These are phyloP conservation scores for Eryngium alpinum DNA, from an alignment of 140 eudicot species.

Conservation along the genomic window DNA sequence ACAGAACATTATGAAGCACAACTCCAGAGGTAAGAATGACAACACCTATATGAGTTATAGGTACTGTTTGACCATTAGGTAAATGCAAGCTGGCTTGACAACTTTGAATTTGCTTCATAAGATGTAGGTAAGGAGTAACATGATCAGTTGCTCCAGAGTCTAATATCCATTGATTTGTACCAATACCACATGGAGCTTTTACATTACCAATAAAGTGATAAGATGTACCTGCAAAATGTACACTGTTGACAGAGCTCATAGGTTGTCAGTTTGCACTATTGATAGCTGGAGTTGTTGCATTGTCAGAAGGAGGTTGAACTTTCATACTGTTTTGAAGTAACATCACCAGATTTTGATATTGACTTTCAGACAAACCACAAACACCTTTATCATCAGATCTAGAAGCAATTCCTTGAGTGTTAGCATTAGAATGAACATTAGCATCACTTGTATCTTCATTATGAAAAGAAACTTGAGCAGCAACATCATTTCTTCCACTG, in stretches of 20 bases:
- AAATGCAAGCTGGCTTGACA: neutral
- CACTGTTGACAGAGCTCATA: neutral
- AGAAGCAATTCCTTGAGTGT: neutral
- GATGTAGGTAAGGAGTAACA: neutral
- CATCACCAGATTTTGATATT: neutral
- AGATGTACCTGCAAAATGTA: neutral
- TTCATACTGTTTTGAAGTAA: neutral
- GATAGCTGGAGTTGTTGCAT: neutral
- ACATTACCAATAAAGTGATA: neutral
- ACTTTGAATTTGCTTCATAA: no score
- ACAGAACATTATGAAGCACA: neutral
- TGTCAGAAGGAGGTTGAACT: neutral
- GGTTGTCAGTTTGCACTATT: neutral
- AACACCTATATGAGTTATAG: neutral
- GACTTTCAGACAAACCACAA: neutral
- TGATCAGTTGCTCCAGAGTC: neutral
- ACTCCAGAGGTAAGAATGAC: neutral
- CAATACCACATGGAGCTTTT: no score
- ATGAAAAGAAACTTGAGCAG: neutral
- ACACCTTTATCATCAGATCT: neutral
- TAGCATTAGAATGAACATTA: neutral
- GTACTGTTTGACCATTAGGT: neutral
- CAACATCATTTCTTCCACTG: neutral
- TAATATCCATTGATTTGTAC: neutral
- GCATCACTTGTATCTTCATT: no score